phyloP scores from a whole-genome alignment of 2,329 filamentous ascomycete species.

The Thielaviopsis populi region DNA sequence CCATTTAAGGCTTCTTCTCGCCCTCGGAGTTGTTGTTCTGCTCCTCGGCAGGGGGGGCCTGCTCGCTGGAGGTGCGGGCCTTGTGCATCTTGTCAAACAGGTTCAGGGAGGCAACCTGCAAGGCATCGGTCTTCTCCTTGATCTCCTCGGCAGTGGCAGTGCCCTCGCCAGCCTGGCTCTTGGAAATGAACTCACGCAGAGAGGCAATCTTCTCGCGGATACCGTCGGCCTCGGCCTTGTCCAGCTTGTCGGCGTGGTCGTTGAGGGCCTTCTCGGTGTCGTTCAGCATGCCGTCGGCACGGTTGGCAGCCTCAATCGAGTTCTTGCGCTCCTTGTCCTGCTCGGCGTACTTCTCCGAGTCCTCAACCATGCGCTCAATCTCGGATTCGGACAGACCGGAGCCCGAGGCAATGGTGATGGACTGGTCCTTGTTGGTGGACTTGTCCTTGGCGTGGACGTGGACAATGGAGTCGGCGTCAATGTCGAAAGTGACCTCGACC shows the following conservation, averaged over 20 bases:
- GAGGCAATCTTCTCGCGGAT: conserved; percentile 85
- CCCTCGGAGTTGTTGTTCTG: conserved; percentile 52
- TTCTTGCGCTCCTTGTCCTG: conserved; percentile 92
- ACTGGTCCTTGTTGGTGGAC: conserved; percentile 98
- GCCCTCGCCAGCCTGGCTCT: conserved; percentile 88
- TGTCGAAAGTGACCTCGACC: conserved; percentile 96
- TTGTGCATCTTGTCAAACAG: conserved; percentile 99
- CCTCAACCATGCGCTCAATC: conserved; percentile 94
- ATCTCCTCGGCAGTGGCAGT: conserved; percentile 76
- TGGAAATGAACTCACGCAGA: conserved; percentile 79
- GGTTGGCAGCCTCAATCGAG: conserved; percentile 92
- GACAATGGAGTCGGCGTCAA: conserved; percentile 94
- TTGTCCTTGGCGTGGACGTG: conserved; percentile 98
- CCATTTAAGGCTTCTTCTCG: conserved; percentile 49
- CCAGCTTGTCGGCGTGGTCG: conserved; percentile 88
- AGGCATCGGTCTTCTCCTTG: conserved; percentile 93
- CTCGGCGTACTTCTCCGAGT: conserved; percentile 93
- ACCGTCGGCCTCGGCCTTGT: conserved; percentile 86
- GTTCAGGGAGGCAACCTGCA: conserved; percentile 88
- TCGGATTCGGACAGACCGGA: conserved; percentile 89
- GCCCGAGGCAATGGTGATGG: conserved; percentile 94
- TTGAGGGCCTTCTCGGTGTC: conserved; percentile 97
- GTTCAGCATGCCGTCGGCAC: conserved; percentile 87
- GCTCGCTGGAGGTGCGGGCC: conserved; percentile 56
- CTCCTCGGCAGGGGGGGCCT: conserved; percentile 40